phyloP scores from a whole-genome alignment of 2,329 filamentous ascomycete genomes.

The Anthostomella pinea region DNA sequence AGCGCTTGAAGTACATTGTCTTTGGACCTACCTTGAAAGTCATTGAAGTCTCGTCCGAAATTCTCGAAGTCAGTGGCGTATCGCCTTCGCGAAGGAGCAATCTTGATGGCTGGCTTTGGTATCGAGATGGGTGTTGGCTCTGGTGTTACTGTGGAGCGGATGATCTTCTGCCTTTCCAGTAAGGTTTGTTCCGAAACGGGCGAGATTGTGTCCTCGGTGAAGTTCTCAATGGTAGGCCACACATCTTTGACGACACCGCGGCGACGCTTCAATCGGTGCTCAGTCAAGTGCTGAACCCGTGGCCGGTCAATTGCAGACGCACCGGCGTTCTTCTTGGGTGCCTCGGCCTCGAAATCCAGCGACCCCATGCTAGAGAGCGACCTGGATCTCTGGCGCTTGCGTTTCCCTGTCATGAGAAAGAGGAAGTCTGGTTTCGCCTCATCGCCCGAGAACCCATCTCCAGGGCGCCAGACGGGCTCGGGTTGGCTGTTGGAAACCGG shows the following conservation, averaged over 20 bases:
- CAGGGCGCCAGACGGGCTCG: conserved; percentile 22
- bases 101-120: background rate
- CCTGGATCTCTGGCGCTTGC: conserved; percentile 21
- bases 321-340: background rate
- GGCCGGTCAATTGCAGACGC: background rate
- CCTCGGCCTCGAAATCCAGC: conserved; percentile 19
- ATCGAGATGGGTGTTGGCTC: background rate
- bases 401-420: conserved; percentile 19
- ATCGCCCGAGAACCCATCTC: conserved; percentile 31
- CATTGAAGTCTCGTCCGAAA: conserved; percentile 15
- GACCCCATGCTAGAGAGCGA: conserved; percentile 21
- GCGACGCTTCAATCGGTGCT: conserved; percentile 5
- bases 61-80: conserved; percentile 22
- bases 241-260: conserved; percentile 17
- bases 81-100: conserved; percentile 11
- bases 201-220: conserved; percentile 17
- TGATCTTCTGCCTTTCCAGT: conserved; percentile 1
- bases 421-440: conserved; percentile 23
- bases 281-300: background rate
- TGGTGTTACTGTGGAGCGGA: conserved; percentile 2
- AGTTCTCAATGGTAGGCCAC: conserved; percentile 30
- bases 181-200: conserved; percentile 2
- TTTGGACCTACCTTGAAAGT: background rate
- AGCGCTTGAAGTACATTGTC: too few species aligned
- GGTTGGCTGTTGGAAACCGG: conserved; percentile 22